Percentiles rank a stretch among this genome's conserved stretches.
Conservation (phyloP, 495 filamentous ascomycete species). For the Aspergillus conjunctus region DNA sequence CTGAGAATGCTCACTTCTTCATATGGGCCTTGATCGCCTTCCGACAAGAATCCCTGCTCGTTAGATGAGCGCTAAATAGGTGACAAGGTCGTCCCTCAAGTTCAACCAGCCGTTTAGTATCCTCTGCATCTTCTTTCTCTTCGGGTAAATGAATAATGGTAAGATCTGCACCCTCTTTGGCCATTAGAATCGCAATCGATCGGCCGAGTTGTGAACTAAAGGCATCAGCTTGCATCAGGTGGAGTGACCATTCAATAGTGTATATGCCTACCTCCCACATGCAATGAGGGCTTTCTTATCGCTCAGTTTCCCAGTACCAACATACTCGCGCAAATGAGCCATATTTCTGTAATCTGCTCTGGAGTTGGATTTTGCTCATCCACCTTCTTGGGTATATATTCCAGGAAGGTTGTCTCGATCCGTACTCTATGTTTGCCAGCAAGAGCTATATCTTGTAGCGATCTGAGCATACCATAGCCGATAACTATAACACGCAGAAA, state of each 20-base stretch:
- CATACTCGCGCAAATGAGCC: slow-evolving; percentile 36
- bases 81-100: slow-evolving; percentile 46
- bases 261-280: slow-evolving; percentile 58
- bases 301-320: slow-evolving; percentile 50
- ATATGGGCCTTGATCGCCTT: slow-evolving; percentile 55
- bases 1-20: slow-evolving; percentile 33
- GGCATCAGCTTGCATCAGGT: not conserved
- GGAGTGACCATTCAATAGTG: not conserved
- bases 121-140: slow-evolving; percentile 55
- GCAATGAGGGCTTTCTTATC: slow-evolving; percentile 57
- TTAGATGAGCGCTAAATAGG: slow-evolving; percentile 52
- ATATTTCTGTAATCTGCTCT: not conserved
- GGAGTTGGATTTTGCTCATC: too few species aligned
- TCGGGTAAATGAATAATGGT: slow-evolving; percentile 58
- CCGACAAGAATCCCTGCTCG: slow-evolving; percentile 46
- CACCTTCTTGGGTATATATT: too few species aligned
- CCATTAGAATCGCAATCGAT: slow-evolving; percentile 57
- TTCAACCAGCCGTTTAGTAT: slow-evolving; percentile 57
- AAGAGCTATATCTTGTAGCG: too few species aligned
- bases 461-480: too few species aligned
- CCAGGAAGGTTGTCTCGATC: too few species aligned
- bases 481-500: too few species aligned
- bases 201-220: slow-evolving; percentile 56
- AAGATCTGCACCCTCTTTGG: slow-evolving; percentile 57
- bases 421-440: too few species aligned